phyloP scores from a whole-genome alignment of 371 early-diverging fungal genomes.

The Mortierella sp. region DNA sequence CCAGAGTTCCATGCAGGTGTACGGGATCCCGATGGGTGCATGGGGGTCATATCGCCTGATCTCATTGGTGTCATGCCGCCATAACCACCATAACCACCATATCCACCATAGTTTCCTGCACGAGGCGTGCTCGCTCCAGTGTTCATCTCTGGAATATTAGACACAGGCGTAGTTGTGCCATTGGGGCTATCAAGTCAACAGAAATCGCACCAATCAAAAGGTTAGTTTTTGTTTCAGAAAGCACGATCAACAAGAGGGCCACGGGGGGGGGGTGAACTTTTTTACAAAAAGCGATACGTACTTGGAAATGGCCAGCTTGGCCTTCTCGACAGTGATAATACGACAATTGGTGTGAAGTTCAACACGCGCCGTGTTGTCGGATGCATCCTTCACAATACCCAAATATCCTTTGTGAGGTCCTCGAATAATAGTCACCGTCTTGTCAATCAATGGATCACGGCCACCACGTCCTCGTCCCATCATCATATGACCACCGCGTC shows the following conservation, averaged over 20 bases:
- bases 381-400: constrained; percentile 95
- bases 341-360: constrained; percentile 94
- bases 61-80: constrained; percentile 49
- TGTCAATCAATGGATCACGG: constrained; percentile 85
- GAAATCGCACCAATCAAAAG: not conserved
- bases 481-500: constrained; percentile 64
- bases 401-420: constrained; percentile 98
- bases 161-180: constrained; percentile 42
- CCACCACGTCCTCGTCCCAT: constrained; percentile 73
- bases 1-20: constrained; percentile 87
- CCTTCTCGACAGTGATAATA: constrained; percentile 80
- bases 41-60: constrained; percentile 64
- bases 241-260: too few species aligned
- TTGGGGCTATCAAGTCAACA: constrained; percentile 25
- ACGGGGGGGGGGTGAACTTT: too few species aligned
- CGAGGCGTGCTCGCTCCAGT: constrained; percentile 30
- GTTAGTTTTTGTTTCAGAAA: not conserved
- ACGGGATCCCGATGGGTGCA: constrained; percentile 67
- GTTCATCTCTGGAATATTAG: constrained; percentile 36
- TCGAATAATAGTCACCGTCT: constrained; percentile 88
- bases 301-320: constrained; percentile 70
- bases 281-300: constrained; percentile 16
- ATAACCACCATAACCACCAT: constrained; percentile 34
- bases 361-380: constrained; percentile 83
- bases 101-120: constrained; percentile 42